These are phyloP conservation scores for Dryadomyces sulphureus DNA, from an alignment of 2,329 filamentous ascomycete genomes.

Conservation along the genomic window DNA sequence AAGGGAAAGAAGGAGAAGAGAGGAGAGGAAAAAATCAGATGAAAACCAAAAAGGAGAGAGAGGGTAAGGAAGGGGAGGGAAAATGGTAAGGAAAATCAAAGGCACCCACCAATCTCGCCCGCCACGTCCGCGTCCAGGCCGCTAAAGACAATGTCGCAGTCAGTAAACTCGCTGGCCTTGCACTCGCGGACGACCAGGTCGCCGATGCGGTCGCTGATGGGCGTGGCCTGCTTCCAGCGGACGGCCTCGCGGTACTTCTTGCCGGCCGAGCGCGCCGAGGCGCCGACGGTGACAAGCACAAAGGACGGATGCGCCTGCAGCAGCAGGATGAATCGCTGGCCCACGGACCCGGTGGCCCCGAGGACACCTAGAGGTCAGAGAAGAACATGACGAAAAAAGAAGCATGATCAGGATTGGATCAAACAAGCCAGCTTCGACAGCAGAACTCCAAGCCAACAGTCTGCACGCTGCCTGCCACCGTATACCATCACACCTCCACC, in stretches of 20 bases:
- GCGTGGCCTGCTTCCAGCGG: slow-evolving; percentile 80
- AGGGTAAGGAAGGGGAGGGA: background rate
- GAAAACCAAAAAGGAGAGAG: background rate
- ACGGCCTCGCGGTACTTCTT: slow-evolving; percentile 94
- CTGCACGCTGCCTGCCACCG: too few relatives aligned
- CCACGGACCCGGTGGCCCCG: slow-evolving; percentile 85
- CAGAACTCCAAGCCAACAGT: too few relatives aligned
- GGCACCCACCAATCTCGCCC: slow-evolving; percentile 59
- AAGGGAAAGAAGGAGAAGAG: background rate
- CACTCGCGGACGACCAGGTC: slow-evolving; percentile 79
- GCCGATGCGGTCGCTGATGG: slow-evolving; percentile 59
- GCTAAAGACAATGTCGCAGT: slow-evolving; percentile 88
- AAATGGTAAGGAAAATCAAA: background rate
- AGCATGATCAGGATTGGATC: background rate
- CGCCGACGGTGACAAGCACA: slow-evolving; percentile 75
- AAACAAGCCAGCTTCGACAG: too few relatives aligned
- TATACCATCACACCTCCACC: background rate
- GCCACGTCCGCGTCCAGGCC: slow-evolving; percentile 88
- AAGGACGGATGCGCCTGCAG: slow-evolving; percentile 80
- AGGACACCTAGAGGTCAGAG: slow-evolving; percentile 45
- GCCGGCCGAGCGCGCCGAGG: slow-evolving; percentile 75
- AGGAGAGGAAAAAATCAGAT: background rate
- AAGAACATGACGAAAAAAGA: background rate
- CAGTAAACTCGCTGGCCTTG: slow-evolving; percentile 63
- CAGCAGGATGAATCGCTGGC: slow-evolving; percentile 88